Conservation (phyloP, 495 filamentous ascomycete species). For the Neurospora africana region DNA sequence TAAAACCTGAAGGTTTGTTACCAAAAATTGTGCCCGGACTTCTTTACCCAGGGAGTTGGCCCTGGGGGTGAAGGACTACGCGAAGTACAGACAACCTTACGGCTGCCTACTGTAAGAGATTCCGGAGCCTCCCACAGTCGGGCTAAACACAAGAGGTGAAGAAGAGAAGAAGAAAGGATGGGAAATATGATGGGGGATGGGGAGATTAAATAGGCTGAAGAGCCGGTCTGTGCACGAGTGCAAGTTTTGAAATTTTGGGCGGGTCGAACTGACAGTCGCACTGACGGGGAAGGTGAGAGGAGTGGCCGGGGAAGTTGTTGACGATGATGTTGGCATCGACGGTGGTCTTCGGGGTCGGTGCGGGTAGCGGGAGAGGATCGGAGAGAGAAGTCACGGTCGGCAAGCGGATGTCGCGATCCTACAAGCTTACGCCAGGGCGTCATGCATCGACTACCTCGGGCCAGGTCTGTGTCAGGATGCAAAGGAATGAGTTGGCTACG, state of each 20-base stretch:
- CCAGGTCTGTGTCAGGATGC: too few relatives aligned
- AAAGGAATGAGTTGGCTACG: background rate
- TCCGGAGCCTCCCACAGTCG: background rate
- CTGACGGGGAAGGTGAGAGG: background rate
- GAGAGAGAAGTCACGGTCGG: background rate
- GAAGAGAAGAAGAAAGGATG: background rate
- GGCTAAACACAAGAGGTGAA: too few relatives aligned
- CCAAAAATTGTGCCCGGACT: background rate
- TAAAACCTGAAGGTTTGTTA: background rate
- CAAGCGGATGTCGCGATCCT: background rate
- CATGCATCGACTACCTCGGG: background rate
- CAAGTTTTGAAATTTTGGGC: background rate
- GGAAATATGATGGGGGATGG: background rate
- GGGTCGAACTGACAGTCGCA: background rate
- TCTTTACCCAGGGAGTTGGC: background rate
- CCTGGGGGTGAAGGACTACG: background rate
- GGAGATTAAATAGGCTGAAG: background rate
- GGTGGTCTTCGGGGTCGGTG: background rate
- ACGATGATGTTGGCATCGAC: background rate
- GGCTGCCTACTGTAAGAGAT: background rate
- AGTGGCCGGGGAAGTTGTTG: background rate
- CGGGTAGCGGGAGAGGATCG: background rate
- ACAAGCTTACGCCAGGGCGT: background rate
- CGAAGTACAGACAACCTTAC: background rate
- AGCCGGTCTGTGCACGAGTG: background rate